These are phyloP conservation scores for Huntiella decipiens DNA, from an alignment of 2,329 filamentous ascomycete species.

Conservation along the genomic window DNA sequence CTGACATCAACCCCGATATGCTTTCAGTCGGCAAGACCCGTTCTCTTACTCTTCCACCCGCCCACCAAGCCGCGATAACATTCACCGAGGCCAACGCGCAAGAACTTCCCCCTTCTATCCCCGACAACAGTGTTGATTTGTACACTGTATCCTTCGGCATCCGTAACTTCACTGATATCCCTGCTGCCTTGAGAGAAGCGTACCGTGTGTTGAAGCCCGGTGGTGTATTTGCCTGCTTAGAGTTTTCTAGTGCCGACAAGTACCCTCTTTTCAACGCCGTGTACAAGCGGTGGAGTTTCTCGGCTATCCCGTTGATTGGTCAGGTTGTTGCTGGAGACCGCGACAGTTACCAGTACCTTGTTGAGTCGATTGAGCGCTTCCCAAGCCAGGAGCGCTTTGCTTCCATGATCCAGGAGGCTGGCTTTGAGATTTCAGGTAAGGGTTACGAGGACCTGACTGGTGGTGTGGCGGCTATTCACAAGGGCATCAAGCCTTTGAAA, in stretches of 20 bases:
- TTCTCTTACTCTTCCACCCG: constrained; percentile 33
- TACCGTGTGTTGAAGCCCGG: constrained; percentile 81
- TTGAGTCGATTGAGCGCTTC: constrained; percentile 92
- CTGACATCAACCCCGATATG: constrained; percentile 95
- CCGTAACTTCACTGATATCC: constrained; percentile 88
- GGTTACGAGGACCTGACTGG: constrained; percentile 83
- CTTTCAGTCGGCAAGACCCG: constrained; percentile 72
- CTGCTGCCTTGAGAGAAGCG: constrained; percentile 63
- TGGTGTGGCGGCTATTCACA: constrained; percentile 90
- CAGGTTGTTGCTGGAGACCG: constrained; percentile 86
- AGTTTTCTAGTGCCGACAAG: constrained; percentile 71
- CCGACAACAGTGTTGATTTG: constrained; percentile 60
- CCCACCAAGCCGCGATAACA: constrained; percentile 34
- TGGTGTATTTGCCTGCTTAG: constrained; percentile 87
- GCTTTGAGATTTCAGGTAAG: constrained; percentile 64
- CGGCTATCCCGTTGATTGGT: constrained; percentile 83
- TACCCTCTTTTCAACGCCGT: constrained; percentile 61
- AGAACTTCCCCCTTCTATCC: constrained; percentile 41
- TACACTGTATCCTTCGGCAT: constrained; percentile 98
- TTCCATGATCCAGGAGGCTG: constrained; percentile 64
- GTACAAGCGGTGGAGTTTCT: constrained; percentile 93
- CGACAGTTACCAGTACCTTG: constrained; percentile 94
- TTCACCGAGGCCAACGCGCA: constrained; percentile 91
- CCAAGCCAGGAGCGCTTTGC: constrained; percentile 72
- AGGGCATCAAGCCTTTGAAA: constrained; percentile 61